phyloP scores from a whole-genome alignment of 495 filamentous ascomycete species.

The Glarea lozoyensis region DNA sequence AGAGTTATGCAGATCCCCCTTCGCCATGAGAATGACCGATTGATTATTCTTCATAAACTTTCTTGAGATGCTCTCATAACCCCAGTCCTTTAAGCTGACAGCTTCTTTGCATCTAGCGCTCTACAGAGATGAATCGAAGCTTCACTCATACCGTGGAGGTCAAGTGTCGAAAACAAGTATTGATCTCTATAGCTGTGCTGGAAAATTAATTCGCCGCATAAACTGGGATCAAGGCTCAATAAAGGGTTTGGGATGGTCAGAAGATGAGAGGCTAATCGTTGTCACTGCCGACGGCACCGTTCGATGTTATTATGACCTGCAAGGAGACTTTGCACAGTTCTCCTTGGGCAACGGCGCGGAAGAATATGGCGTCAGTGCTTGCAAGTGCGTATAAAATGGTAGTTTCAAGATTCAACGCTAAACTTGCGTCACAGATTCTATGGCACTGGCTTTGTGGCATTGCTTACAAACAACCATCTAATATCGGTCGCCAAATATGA shows the following conservation, averaged over 20 bases:
- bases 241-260: conserved; percentile 89
- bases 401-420: not conserved
- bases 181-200: conserved; percentile 89
- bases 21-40: too few species aligned
- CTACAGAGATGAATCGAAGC: conserved; percentile 77
- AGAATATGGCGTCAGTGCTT: conserved; percentile 74
- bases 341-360: conserved; percentile 88
- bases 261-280: conserved; percentile 87
- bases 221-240: conserved; percentile 90
- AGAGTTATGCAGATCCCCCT: too few species aligned
- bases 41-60: too few species aligned
- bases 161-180: conserved; percentile 73
- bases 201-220: conserved; percentile 60
- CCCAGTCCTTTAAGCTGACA: too few species aligned
- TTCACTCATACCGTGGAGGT: conserved; percentile 64
- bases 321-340: conserved; percentile 92
- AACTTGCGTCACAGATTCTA: conserved; percentile 50
- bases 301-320: conserved; percentile 81
- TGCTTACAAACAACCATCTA: conserved; percentile 80
- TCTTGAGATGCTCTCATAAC: too few species aligned
- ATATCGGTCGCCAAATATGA: conserved; percentile 82
- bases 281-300: conserved; percentile 87
- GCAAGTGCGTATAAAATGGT: conserved; percentile 41
- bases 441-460: conserved; percentile 83
- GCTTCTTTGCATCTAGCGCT: conserved; percentile 67